Evolutionary conservation across 495 filamentous ascomycete genomes (phyloP), one percentile per base, ranked within the genome.

Genomic region (Mycothermus thermophilus): DNA sequence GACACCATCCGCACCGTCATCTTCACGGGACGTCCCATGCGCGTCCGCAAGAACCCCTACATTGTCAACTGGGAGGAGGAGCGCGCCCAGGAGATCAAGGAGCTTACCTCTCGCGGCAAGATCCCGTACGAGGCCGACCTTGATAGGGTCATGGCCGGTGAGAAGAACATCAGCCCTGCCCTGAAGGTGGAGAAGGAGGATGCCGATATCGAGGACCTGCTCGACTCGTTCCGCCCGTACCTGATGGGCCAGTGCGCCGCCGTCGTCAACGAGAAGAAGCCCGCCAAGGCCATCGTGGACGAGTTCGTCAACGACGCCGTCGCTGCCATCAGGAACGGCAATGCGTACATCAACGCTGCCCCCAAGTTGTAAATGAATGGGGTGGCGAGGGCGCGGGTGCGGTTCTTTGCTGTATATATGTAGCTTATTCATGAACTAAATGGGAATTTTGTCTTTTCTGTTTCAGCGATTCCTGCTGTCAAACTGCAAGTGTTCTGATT

Each of bases 161-260:
- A 64, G 32, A 47, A 52, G 24, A 55, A 64, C 22, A 76, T 78
- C 40, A 74, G 80, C 29, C 73, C 86, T 14, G 80, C 74, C 59
- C 78, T 87, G 50, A 84, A 80, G 48, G 79, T 74, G 28, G 75
- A 84, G 9, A 79, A 72, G 58, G 65, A 66, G 16, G 65, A 72
- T 15, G 57, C 55, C 10, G 69, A 73, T 20, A 50, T 60, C 20
- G 69, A 74, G 23, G 85, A 95, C 22, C 74, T 77, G 18, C 74
- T 97, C 65, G 90, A 96, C 51, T 83, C 83, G 52, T 86, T 85
- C 43, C 74, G 84, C 19, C 90, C 90, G 10, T 93, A 74, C 69
- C 54, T 97, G 45, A 96, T 97, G 88, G 90, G 90, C 48, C 90
- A 96, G 66, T 90, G 84, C 24, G 79, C 90, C 15, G 87, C 90